A percentile compares a stretch with the other conserved stretches of the same genome.
Evolutionary conservation across 306 rosid species (phyloP).

Genomic region (Sesbania bispinosa): DNA sequence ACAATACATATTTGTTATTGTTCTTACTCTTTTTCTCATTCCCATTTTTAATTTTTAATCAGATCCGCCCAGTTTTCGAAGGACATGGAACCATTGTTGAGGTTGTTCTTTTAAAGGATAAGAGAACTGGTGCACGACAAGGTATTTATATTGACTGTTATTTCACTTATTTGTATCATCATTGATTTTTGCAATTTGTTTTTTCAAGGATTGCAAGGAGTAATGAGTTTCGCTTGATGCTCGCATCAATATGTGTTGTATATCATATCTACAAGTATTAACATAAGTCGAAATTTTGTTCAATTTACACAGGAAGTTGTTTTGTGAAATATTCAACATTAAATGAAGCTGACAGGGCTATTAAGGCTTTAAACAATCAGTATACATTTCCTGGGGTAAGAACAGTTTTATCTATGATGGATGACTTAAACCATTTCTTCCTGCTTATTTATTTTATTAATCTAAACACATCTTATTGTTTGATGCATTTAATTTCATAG

Average conservation of each 20-base stretch:
- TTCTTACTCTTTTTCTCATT: constrained; percentile 7
- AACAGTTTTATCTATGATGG: constrained; percentile 10
- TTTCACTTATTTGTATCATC: constrained; percentile 5
- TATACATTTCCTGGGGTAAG: constrained; percentile 80
- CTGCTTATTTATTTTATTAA: constrained; percentile 25
- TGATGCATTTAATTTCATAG: constrained; percentile 39
- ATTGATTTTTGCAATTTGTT: constrained; percentile 9
- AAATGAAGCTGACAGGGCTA: constrained; percentile 77
- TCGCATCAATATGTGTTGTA: constrained; percentile 1
- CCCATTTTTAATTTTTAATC: constrained; percentile 4
- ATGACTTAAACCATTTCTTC: constrained; percentile 7
- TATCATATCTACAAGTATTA: constrained; percentile 1
- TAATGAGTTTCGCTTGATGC: constrained; percentile 7
- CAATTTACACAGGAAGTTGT: constrained; percentile 68
- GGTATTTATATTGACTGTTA: constrained; percentile 39
- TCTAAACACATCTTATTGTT: constrained; percentile 14
- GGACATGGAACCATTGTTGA: constrained; percentile 68
- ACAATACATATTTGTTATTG: background rate
- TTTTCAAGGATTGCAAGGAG: constrained; percentile 15
- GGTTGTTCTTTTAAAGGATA: constrained; percentile 73
- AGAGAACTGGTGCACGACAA: constrained; percentile 68
- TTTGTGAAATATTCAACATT: constrained; percentile 73
- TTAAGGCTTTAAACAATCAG: constrained; percentile 62
- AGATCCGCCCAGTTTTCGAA: constrained; percentile 74
- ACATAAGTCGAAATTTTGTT: constrained; percentile 20